phyloP scores from a whole-genome alignment of 805 yeast genomes.

The Metschnikowia reukaufii region DNA sequence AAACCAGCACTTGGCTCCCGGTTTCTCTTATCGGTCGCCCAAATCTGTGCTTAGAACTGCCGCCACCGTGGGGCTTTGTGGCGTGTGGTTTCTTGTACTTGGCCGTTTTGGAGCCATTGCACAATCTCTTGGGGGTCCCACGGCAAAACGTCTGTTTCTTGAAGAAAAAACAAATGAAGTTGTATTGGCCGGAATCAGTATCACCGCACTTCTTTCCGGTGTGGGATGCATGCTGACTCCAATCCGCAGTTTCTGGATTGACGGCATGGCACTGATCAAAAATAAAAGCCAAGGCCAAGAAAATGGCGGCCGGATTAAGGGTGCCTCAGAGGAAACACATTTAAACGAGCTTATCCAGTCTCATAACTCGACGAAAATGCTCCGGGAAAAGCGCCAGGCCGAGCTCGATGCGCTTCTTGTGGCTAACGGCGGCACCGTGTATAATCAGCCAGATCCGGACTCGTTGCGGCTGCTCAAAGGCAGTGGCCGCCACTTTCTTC shows the following conservation, averaged over 20 bases:
- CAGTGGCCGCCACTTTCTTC: conserved; percentile 28
- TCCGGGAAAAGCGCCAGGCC: conserved; percentile 32
- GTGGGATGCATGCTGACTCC: conserved; percentile 52
- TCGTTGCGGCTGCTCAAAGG: conserved; percentile 16
- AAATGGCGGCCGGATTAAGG: not conserved
- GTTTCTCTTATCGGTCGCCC: conserved; percentile 2
- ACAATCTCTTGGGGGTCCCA: conserved; percentile 22
- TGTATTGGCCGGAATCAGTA: conserved; percentile 49
- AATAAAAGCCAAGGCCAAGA: too few relatives aligned
- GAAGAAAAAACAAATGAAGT: conserved; percentile 47
- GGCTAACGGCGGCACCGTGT: conserved; percentile 27
- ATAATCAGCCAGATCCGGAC: conserved; percentile 21
- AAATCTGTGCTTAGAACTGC: conserved; percentile 3
- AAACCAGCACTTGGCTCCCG: conserved; percentile 28
- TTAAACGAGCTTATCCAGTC: conserved; percentile 35
- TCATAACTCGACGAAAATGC: conserved; percentile 41
- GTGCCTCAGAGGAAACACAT: conserved; percentile 3
- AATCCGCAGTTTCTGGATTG: conserved; percentile 18
- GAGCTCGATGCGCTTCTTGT: conserved; percentile 28
- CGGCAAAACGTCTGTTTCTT: conserved; percentile 26
- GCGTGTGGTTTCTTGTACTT: conserved; percentile 35
- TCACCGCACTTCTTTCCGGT: conserved; percentile 51
- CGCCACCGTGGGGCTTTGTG: conserved; percentile 19
- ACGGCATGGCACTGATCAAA: not conserved
- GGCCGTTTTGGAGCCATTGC: conserved; percentile 36